Conservation (phyloP, 352 stramenopile species). For the Blastocystis sp. region DNA sequence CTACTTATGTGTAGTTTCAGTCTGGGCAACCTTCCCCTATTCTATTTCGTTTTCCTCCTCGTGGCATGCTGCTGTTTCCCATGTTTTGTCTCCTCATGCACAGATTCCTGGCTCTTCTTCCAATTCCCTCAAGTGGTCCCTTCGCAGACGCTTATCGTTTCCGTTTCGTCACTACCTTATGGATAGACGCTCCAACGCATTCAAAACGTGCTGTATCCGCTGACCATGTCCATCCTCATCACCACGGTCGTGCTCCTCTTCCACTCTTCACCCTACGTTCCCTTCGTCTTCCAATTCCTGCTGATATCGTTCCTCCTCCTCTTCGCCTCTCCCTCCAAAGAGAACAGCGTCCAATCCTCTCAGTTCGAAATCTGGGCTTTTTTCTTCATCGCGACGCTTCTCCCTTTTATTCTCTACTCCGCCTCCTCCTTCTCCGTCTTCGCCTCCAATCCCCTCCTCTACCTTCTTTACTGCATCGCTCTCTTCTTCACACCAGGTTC, state of each 20-base stretch:
- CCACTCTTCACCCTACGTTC: background rate
- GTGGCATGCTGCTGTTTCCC: conserved; percentile 8
- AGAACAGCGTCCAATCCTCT: background rate
- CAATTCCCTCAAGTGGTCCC: background rate
- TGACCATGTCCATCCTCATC: conserved; percentile 46
- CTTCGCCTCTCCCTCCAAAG: background rate
- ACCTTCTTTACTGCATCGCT: conserved; percentile 4
- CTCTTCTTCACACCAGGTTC: background rate
- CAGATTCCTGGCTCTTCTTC: conserved; percentile 15
- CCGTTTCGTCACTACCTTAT: background rate
- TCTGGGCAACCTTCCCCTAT: conserved; percentile 12
- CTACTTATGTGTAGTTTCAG: conserved; percentile 29
- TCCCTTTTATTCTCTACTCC: conserved; percentile 28
- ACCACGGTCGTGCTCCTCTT: conserved; percentile 33
- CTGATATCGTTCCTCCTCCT: conserved; percentile 23
- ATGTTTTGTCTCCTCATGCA: background rate
- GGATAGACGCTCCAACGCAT: conserved; percentile 11
- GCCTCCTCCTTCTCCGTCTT: background rate
- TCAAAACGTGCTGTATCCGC: conserved; percentile 40
- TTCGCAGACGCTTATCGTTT: background rate
- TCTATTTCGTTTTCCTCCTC: conserved; percentile 50
- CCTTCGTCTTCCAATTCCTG: conserved; percentile 39
- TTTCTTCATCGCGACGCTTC: conserved; percentile 19
- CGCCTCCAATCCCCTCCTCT: background rate
- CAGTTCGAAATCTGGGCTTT: conserved; percentile 67